phyloP scores from a whole-genome alignment of 108 stramenopile species.

The Phaeodactylum tricornutum region DNA sequence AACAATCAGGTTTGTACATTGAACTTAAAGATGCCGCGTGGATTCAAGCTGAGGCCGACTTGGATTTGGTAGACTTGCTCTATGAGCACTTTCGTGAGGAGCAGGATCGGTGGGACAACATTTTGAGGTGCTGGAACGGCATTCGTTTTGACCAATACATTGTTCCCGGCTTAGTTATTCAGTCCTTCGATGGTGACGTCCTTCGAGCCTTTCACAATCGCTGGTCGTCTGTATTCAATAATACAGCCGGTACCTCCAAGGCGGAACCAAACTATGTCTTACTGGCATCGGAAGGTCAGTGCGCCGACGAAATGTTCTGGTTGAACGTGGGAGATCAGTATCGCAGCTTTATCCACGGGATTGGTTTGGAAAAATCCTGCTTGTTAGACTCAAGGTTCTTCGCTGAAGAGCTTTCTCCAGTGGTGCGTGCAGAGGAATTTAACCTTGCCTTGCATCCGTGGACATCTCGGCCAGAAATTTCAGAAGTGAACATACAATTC shows the following conservation, averaged over 20 bases:
- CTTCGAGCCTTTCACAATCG: conserved; percentile 18
- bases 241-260: not conserved
- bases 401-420: conserved; percentile 3
- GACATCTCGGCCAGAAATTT: conserved; percentile 27
- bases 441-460: conserved; percentile 40
- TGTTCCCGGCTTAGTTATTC: conserved; percentile 41
- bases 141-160: conserved; percentile 27
- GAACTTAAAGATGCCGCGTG: conserved; percentile 10
- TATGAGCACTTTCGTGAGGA: conserved; percentile 4
- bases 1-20: conserved; percentile 3
- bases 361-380: conserved; percentile 41
- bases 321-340: conserved; percentile 14
- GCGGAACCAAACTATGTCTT: conserved; percentile 20
- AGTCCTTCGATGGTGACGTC: conserved; percentile 32
- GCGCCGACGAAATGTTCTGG: conserved; percentile 26
- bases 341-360: conserved; percentile 16
- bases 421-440: conserved; percentile 6
- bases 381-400: no score
- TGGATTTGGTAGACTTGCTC: conserved; percentile 9
- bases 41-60: conserved; percentile 10
- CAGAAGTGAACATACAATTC: conserved; percentile 20
- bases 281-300: conserved; percentile 16
- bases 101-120: not conserved
- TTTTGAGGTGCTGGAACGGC: not conserved
- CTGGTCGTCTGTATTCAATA: conserved; percentile 14